Conservation (phyloP, 2,329 filamentous ascomycete genomes). For the Fusarium sp. region DNA sequence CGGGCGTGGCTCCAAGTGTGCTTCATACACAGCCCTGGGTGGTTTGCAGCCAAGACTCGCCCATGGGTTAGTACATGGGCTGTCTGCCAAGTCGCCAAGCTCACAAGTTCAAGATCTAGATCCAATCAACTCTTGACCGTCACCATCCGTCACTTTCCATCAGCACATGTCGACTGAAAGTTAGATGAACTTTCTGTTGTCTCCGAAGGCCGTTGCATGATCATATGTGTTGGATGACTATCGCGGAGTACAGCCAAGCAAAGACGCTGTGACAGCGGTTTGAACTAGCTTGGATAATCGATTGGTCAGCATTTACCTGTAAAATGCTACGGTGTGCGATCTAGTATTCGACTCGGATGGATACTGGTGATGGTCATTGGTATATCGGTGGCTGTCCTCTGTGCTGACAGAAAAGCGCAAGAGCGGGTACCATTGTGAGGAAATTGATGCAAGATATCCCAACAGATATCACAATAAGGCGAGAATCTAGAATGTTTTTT, state of each 20-base stretch:
- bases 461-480: no score
- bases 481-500: no score
- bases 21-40: neutral
- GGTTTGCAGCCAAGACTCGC: neutral
- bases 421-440: no score
- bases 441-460: no score
- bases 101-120: neutral
- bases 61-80: neutral
- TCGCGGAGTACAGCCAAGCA: neutral
- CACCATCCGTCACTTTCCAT: neutral
- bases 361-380: neutral
- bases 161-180: neutral
- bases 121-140: neutral
- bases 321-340: neutral
- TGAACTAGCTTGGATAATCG: neutral
- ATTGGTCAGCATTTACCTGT: no score
- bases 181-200: neutral
- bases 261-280: neutral
- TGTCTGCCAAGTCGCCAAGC: neutral
- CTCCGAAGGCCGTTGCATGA: neutral
- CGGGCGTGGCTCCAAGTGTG: neutral
- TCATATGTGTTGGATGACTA: neutral
- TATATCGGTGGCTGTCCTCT: neutral
- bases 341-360: rapidly evolving
- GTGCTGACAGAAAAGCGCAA: neutral